A percentile compares a stretch with the other conserved stretches of the same genome.
These are phyloP conservation scores for Umbilicus rupestris DNA, from an alignment of 164 flowering plant species.

Conservation along the genomic window DNA sequence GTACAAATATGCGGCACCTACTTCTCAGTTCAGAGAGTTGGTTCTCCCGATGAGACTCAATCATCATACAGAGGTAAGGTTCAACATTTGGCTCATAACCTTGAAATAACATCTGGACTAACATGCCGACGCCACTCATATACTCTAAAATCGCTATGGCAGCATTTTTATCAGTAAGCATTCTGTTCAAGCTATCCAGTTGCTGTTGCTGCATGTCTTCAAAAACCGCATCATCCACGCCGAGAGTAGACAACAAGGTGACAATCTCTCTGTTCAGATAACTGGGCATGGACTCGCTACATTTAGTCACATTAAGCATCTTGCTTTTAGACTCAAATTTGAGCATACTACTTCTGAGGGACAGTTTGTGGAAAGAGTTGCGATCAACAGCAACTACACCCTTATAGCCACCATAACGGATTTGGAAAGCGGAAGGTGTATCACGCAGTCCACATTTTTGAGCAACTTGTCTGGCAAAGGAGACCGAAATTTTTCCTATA, in stretches of 20 bases:
- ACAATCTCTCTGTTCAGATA: conserved; percentile 82
- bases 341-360: conserved; percentile 74
- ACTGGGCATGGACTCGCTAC: conserved; percentile 71
- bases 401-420: conserved; percentile 94
- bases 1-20: conserved; percentile 66
- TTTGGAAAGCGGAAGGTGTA: conserved; percentile 87
- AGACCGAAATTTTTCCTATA: conserved; percentile 71
- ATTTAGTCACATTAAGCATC: conserved; percentile 79
- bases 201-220: conserved; percentile 49
- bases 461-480: conserved; percentile 68
- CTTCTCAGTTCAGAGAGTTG: conserved; percentile 58
- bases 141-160: conserved; percentile 54
- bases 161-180: conserved; percentile 46
- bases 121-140: conserved; percentile 30
- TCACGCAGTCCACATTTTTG: conserved; percentile 47
- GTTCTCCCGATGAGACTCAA: conserved; percentile 46
- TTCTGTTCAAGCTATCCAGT: conserved; percentile 37
- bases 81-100: conserved; percentile 70
- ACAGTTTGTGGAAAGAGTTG: conserved; percentile 64
- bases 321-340: conserved; percentile 73
- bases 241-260: conserved; percentile 75
- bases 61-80: conserved; percentile 85
- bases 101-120: conserved; percentile 56
- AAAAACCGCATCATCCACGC: conserved; percentile 54
- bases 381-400: conserved; percentile 89